Base-by-base conservation (phyloP, 1,284 basidiomycete genomes). In the Cryptococcus hybrid region DNA sequence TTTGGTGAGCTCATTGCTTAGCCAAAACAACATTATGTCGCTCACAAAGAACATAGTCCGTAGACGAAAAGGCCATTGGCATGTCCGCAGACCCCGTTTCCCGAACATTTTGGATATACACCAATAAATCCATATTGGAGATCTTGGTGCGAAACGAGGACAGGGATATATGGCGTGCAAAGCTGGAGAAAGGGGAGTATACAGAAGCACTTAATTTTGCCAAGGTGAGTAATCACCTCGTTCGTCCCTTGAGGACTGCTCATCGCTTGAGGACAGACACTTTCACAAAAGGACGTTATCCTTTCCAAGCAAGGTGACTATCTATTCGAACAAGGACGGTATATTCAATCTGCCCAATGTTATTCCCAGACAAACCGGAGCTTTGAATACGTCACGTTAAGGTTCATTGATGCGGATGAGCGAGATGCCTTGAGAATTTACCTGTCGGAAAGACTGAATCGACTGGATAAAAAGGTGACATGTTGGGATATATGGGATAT, bases 21-120 rank as follows among this genome's bases (percentile, higher is more conserved):
- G 13, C 5, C 43, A 15, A 44, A 18, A 18, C 13, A 3, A n/a
- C 24, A 44, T 15, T 9, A 3, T 24, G 3, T 7, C 43, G 5
- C 43, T 44, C 3, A 44, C 43, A 44, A 8, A 38, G 15, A 34
- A 34, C 35, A 35, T 66, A 92, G 90, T 86, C 85, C 83, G 79
- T 84, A 3, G 84, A 83, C 37, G 90, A 94, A 71, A 78, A 79
- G 52, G 86, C 91, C 6, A 81, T 84, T 30, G 89, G 88, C 0
- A 79, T 96, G 24, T 84, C 86, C 4, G 83, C 88, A 6, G 96
- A 99, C 76, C 87, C 89, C 7, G 85, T 90, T 4, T 86, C 90
- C 7, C 86, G 85, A 71, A 98, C 95, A 3, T 95, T 89, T 68
- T 99, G 96, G 96, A 84, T 96, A 2, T 96, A 90, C 74, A 94